phyloP scores from a whole-genome alignment of 768 basidiomycete genomes.

The Psilocybe subaeruginosa region DNA sequence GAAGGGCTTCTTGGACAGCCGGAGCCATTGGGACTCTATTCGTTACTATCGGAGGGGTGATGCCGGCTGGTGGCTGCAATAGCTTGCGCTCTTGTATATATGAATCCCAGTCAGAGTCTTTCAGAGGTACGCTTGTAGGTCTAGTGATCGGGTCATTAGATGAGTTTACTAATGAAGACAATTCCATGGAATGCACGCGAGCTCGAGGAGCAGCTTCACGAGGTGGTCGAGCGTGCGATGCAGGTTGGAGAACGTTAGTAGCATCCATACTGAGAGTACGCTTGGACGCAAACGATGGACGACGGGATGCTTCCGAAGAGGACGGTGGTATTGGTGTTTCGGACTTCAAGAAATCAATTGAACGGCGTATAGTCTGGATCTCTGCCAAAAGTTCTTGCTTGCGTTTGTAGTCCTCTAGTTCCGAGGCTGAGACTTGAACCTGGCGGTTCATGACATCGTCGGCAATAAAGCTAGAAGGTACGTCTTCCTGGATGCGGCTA shows the following conservation, averaged over 20 bases:
- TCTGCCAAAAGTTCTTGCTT: conserved; percentile 76
- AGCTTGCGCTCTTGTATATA: conserved; percentile 87
- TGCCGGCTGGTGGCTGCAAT: conserved; percentile 80
- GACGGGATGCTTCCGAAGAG: conserved; percentile 58
- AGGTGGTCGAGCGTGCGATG: conserved; percentile 70
- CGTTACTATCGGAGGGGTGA: conserved; percentile 76
- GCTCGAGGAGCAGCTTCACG: conserved; percentile 69
- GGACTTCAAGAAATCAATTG: conserved; percentile 74
- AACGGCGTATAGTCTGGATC: conserved; percentile 78
- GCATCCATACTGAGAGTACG: conserved; percentile 74
- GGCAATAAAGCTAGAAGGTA: conserved; percentile 71
- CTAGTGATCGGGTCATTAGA: conserved; percentile 61
- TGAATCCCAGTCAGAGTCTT: conserved; percentile 82
- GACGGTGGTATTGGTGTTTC: conserved; percentile 69
- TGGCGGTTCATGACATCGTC: conserved; percentile 29
- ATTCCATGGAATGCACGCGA: conserved; percentile 75
- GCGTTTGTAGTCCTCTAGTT: conserved; percentile 59
- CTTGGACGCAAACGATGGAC: conserved; percentile 66
- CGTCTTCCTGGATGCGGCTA: conserved; percentile 70
- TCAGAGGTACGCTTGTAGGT: conserved; percentile 74
- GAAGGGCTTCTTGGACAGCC: conserved; percentile 77
- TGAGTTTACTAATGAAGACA: conserved; percentile 48
- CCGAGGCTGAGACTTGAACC: conserved; percentile 21
- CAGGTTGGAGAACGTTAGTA: conserved; percentile 40
- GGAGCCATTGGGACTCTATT: conserved; percentile 61